A percentile compares a stretch with the other conserved stretches of the same genome.
Evolutionary conservation across 345 rosid genomes (phyloP).

Genomic region (Eucalyptus tenuipes): DNA sequence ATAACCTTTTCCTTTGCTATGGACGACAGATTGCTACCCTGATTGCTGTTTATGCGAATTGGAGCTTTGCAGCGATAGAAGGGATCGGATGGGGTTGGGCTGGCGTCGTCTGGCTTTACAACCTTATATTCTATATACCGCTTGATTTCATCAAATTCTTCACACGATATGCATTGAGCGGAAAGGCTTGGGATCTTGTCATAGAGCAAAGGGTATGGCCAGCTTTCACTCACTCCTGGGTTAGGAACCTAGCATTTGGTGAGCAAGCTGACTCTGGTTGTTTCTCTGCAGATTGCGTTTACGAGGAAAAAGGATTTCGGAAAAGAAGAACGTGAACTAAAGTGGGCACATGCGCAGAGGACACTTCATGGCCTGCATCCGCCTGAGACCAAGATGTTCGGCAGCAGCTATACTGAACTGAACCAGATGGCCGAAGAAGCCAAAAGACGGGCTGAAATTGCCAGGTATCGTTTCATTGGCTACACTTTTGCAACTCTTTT

Average conservation of each 20-base stretch:
- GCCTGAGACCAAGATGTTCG: background rate
- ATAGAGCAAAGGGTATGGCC: background rate
- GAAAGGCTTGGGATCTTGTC: background rate
- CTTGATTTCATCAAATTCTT: background rate
- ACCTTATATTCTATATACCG: background rate
- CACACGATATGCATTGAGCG: background rate
- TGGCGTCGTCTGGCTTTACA: background rate
- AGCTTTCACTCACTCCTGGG: background rate
- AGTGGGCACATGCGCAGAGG: slow-evolving; percentile 34
- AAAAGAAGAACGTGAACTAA: slow-evolving; percentile 27
- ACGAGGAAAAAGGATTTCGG: slow-evolving; percentile 33
- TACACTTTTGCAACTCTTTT: background rate
- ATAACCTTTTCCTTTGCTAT: background rate
- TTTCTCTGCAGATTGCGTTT: slow-evolving; percentile 18
- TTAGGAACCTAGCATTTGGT: background rate
- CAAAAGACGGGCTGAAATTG: background rate
- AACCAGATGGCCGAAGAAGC: background rate
- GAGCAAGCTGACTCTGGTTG: background rate
- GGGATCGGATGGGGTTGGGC: background rate
- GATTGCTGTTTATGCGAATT: background rate
- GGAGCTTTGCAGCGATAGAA: background rate
- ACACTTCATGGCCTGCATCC: slow-evolving; percentile 29
- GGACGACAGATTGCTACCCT: background rate
- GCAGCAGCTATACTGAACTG: background rate
- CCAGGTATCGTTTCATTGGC: background rate